A percentile compares a stretch with the other conserved stretches of the same genome.
phyloP scores from a whole-genome alignment of 148 eudicot genomes.

The Chenopodium quinoa region DNA sequence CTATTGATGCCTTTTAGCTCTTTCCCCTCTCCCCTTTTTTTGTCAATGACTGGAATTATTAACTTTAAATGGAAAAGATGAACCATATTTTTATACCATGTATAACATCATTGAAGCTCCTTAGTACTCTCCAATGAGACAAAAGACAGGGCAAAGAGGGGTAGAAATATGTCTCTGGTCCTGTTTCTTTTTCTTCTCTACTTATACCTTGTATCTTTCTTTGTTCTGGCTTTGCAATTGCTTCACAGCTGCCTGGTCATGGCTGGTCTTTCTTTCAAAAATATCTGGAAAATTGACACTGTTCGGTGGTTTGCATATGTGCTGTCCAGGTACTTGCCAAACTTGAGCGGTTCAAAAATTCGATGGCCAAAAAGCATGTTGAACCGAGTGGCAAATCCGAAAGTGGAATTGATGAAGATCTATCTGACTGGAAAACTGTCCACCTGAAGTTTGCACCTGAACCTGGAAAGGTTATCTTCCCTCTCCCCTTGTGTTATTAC shows the following conservation, averaged over 20 bases:
- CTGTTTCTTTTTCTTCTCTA: neutral
- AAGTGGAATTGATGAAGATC: conserved; percentile 46
- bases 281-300: conserved; percentile 5
- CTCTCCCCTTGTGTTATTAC: neutral
- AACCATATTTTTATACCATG: neutral
- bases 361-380: conserved; percentile 37
- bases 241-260: neutral
- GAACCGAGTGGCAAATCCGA: conserved; percentile 35
- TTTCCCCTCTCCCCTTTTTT: neutral
- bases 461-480: conserved; percentile 52
- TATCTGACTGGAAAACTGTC: conserved; percentile 58
- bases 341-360: conserved; percentile 65
- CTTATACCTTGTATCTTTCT: neutral
- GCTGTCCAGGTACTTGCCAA: conserved; percentile 61
- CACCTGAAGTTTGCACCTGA: conserved; percentile 63
- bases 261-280: neutral
- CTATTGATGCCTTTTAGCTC: neutral
- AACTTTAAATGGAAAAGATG: neutral
- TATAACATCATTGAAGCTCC: neutral
- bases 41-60: neutral
- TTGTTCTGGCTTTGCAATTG: neutral
- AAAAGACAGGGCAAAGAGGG: conserved; percentile 1
- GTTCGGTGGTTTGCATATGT: conserved; percentile 6
- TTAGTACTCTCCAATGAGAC: neutral
- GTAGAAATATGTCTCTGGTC: neutral